Evolutionary conservation across 2,329 filamentous ascomycete species (phyloP).

Genomic region (Achaetomium macrosporum): DNA sequence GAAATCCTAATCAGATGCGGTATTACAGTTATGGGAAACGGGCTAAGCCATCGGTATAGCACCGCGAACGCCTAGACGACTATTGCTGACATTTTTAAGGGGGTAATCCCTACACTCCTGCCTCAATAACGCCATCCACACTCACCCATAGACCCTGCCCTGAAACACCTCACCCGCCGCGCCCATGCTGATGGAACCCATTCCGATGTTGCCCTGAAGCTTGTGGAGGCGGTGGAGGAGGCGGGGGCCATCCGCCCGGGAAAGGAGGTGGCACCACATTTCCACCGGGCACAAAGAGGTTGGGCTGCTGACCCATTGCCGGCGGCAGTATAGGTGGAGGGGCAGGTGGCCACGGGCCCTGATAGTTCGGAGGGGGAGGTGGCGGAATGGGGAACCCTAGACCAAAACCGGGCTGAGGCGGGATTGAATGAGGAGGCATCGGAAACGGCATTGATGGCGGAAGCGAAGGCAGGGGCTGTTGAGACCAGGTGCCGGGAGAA

Average conservation of each 20-base stretch:
- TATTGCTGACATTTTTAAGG: too few species aligned
- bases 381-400: slow-evolving; percentile 25
- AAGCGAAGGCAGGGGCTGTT: slow-evolving; percentile 2
- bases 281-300: slow-evolving; percentile 12
- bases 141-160: slow-evolving; percentile 28
- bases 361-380: slow-evolving; percentile 35
- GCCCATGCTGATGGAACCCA: slow-evolving; percentile 15
- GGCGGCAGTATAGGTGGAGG: slow-evolving; percentile 27
- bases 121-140: slow-evolving; percentile 17
- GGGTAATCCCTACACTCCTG: too few species aligned
- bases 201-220: slow-evolving; percentile 13
- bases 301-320: slow-evolving; percentile 2
- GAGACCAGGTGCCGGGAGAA: slow-evolving; percentile 15
- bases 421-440: slow-evolving; percentile 6
- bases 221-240: slow-evolving; percentile 14
- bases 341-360: slow-evolving; percentile 38
- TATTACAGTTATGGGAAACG: too few species aligned
- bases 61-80: too few species aligned
- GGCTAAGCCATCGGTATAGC: too few species aligned
- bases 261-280: slow-evolving; percentile 17
- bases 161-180: slow-evolving; percentile 26
- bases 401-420: slow-evolving; percentile 15
- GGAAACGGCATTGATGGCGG: slow-evolving; percentile 23
- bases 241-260: slow-evolving; percentile 19
- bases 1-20: too few species aligned